Conservation (phyloP, 805 yeast genomes). For the Alloascoidea hylecoeti region DNA sequence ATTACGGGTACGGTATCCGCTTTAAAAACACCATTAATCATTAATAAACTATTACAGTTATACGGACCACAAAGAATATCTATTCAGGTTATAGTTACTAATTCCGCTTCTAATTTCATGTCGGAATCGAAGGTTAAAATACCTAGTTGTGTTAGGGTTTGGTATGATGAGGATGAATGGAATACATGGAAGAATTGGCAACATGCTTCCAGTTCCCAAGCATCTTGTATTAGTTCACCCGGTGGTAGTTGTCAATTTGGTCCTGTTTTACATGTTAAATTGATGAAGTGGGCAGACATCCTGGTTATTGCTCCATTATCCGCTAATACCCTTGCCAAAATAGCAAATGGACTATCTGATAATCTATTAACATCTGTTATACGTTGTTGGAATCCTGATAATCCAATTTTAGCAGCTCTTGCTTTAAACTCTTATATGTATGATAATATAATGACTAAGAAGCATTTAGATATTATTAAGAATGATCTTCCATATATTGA, state of each 20-base stretch:
- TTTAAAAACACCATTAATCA: slow-evolving; percentile 62
- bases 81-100: slow-evolving; percentile 76
- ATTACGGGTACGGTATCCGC: slow-evolving; percentile 86
- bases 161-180: slow-evolving; percentile 97
- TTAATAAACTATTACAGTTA: slow-evolving; percentile 67
- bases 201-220: too few relatives aligned
- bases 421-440: slow-evolving; percentile 92
- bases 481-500: neutral
- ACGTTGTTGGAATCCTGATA: slow-evolving; percentile 90
- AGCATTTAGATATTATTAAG: slow-evolving; percentile 5
- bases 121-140: slow-evolving; percentile 23
- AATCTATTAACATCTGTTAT: slow-evolving; percentile 81
- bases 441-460: slow-evolving; percentile 39
- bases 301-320: slow-evolving; percentile 84
- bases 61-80: slow-evolving; percentile 64
- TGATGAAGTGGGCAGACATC: slow-evolving; percentile 94
- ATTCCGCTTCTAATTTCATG: slow-evolving; percentile 72
- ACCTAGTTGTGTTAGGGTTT: slow-evolving; percentile 62
- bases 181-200: slow-evolving; percentile 63
- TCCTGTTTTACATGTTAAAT: slow-evolving; percentile 89
- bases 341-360: slow-evolving; percentile 84
- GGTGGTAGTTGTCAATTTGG: too few relatives aligned
- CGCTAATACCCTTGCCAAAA: slow-evolving; percentile 84
- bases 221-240: too few relatives aligned
- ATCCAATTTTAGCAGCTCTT: slow-evolving; percentile 85